phyloP scores from a whole-genome alignment of 768 basidiomycete species.

The Tylopilus sp. region DNA sequence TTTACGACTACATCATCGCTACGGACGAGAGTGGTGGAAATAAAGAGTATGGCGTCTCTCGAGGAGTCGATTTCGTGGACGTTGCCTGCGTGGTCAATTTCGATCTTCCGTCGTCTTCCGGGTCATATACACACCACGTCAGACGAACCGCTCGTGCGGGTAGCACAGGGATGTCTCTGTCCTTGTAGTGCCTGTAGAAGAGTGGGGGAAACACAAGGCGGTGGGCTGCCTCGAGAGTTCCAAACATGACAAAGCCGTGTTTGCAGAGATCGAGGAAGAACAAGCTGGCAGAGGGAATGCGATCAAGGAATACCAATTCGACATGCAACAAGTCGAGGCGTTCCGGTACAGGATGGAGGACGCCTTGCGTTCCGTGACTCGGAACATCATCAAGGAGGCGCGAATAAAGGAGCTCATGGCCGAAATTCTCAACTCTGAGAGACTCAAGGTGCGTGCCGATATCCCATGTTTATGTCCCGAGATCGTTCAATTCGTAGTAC shows the following conservation, averaged over 20 bases:
- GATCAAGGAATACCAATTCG: conserved; percentile 88
- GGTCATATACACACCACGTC: conserved; percentile 94
- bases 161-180: conserved; percentile 86
- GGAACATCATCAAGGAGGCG: conserved; percentile 85
- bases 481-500: no score
- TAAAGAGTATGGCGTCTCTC: no score
- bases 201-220: conserved; percentile 73
- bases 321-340: conserved; percentile 92
- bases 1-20: no score
- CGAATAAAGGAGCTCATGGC: conserved; percentile 89
- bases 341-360: no score
- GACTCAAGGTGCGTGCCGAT: conserved; percentile 74
- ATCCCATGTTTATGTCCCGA: conserved; percentile 17
- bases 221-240: conserved; percentile 69
- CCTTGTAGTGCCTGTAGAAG: conserved; percentile 73
- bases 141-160: conserved; percentile 97
- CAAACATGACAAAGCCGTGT: conserved; percentile 59
- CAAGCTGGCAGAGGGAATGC: conserved; percentile 58
- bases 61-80: no score
- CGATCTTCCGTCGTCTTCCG: no score
- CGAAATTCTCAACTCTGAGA: conserved; percentile 93
- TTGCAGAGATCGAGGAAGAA: conserved; percentile 72
- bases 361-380: no score
- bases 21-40: no score
- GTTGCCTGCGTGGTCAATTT: no score